Evolutionary conservation across 352 stramenopile species (phyloP).

Genomic region (Globisporangium takayamanum): DNA sequence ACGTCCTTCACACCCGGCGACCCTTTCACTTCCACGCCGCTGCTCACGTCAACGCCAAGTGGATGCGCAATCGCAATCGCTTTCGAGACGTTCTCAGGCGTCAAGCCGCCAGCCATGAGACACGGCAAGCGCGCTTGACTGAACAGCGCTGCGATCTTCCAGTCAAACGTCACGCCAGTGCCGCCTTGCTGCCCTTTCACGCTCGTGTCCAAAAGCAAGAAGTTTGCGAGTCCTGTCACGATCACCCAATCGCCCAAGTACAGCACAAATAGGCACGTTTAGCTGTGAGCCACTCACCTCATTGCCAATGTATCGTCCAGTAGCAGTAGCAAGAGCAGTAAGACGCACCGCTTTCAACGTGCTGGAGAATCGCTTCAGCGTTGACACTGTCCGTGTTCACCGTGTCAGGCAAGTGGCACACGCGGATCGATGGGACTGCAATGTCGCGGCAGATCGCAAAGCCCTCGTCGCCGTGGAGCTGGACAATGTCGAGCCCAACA

Average conservation of each 20-base stretch:
- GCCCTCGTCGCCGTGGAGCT: slow-evolving; percentile 96
- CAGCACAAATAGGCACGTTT: too few relatives aligned
- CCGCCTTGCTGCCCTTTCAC: slow-evolving; percentile 92
- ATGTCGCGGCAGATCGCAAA: slow-evolving; percentile 83
- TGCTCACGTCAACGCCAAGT: slow-evolving; percentile 95
- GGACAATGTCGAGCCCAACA: slow-evolving; percentile 94
- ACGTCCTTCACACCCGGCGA: slow-evolving; percentile 63
- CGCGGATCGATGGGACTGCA: slow-evolving; percentile 88
- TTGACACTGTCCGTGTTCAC: slow-evolving; percentile 67
- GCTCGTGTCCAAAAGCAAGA: slow-evolving; percentile 94
- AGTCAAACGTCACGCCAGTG: slow-evolving; percentile 95
- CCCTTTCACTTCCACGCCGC: slow-evolving; percentile 89
- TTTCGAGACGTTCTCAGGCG: slow-evolving; percentile 90
- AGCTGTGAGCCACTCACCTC: too few relatives aligned
- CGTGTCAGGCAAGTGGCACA: slow-evolving; percentile 90
- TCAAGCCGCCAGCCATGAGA: slow-evolving; percentile 95
- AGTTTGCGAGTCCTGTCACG: slow-evolving; percentile 57
- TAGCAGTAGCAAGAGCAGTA: not conserved
- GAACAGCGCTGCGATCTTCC: slow-evolving; percentile 90
- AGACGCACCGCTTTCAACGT: slow-evolving; percentile 36
- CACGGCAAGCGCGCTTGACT: slow-evolving; percentile 89
- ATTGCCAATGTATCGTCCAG: too few relatives aligned
- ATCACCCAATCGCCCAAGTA: not conserved
- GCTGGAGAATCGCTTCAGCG: slow-evolving; percentile 61
- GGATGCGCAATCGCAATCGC: slow-evolving; percentile 74